Percentiles rank a stretch among this genome's conserved stretches.
Conservation (phyloP, 257 asterid genomes). For the Thymus quinquecostatus region DNA sequence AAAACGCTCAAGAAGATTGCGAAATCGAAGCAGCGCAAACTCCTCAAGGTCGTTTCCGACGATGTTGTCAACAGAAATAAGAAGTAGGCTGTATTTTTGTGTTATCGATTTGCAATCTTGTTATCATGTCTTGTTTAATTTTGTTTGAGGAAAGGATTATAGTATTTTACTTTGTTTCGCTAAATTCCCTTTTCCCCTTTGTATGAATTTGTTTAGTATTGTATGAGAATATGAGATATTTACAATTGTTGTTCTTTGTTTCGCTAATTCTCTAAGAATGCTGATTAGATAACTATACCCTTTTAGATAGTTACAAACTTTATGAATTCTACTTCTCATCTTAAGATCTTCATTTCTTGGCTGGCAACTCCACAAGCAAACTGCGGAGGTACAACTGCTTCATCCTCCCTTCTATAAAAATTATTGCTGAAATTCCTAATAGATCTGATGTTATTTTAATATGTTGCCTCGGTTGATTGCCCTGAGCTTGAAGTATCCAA, state of each 20-base stretch:
- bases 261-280: too few relatives aligned
- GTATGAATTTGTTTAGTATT: too few relatives aligned
- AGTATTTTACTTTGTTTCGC: background rate
- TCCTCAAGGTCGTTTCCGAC: slow-evolving; percentile 73
- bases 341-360: slow-evolving; percentile 59
- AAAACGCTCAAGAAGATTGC: slow-evolving; percentile 81
- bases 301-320: too few relatives aligned
- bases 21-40: slow-evolving; percentile 73
- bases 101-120: background rate
- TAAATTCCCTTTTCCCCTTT: too few relatives aligned
- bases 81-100: background rate
- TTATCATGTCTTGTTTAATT: background rate
- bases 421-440: too few relatives aligned
- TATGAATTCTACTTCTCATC: slow-evolving; percentile 46
- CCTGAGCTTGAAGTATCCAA: slow-evolving; percentile 63
- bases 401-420: background rate
- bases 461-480: slow-evolving; percentile 60
- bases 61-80: slow-evolving; percentile 35
- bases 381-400: slow-evolving; percentile 60
- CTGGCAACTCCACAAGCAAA: slow-evolving; percentile 58
- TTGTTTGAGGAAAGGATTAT: background rate
- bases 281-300: too few relatives aligned
- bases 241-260: too few relatives aligned
- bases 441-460: slow-evolving; percentile 16
- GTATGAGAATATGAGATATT: too few relatives aligned